phyloP scores from a whole-genome alignment of 176 grass and related monocot genomes.

The Cenchrus fungigraminus region DNA sequence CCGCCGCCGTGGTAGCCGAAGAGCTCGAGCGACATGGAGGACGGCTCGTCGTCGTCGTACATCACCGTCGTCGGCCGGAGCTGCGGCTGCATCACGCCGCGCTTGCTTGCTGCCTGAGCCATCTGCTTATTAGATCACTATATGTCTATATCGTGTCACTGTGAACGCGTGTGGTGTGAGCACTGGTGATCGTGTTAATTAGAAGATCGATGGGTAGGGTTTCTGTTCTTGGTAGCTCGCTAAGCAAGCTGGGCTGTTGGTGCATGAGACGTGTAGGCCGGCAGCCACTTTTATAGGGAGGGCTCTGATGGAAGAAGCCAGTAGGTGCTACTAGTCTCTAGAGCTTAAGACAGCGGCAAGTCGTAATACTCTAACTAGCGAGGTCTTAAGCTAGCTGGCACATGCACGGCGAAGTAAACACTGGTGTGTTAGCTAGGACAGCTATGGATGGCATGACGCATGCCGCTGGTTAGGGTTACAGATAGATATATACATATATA shows the following conservation, averaged over 20 bases:
- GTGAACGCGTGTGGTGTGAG: neutral
- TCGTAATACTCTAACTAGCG: neutral
- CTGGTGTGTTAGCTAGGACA: conserved; percentile 1
- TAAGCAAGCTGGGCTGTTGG: neutral
- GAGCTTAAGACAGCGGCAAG: conserved; percentile 22
- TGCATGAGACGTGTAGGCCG: conserved; percentile 48
- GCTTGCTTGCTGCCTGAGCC: conserved; percentile 62
- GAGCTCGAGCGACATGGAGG: conserved; percentile 71
- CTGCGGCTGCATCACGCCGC: conserved; percentile 32
- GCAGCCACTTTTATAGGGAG: conserved; percentile 47
- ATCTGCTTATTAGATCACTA: neutral
- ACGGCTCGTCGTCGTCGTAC: conserved; percentile 49
- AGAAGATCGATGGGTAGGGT: conserved; percentile 32
- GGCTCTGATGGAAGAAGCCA: neutral
- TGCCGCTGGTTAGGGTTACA: conserved; percentile 26
- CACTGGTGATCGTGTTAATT: neutral
- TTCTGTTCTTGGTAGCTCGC: conserved; percentile 37
- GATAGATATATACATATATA: neutral
- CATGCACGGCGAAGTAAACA: conserved; percentile 13
- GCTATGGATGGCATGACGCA: neutral
- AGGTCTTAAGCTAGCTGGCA: conserved; percentile 38
- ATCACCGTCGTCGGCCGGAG: neutral
- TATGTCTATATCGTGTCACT: conserved; percentile 3
- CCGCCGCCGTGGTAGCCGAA: conserved; percentile 46
- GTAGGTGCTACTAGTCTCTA: neutral